A percentile compares a stretch with the other conserved stretches of the same genome.
Evolutionary conservation across 176 grass and related monocot species (phyloP).

Genomic region (Eragrostis nindensis): DNA sequence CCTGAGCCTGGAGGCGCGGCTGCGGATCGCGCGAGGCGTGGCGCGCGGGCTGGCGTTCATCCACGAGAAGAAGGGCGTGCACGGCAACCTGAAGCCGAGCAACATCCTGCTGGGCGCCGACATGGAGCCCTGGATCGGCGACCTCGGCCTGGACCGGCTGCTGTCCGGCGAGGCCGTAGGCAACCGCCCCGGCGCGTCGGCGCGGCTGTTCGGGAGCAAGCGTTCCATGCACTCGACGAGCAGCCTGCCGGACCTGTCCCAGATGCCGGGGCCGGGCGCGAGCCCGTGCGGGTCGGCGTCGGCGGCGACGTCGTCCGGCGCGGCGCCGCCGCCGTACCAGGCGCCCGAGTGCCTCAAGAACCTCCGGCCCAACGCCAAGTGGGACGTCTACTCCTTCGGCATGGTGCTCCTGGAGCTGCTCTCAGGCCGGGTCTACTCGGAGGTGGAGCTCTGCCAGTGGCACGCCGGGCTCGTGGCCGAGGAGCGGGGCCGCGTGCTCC

Average conservation of each 20-base stretch:
- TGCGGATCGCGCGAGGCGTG: constrained; percentile 79
- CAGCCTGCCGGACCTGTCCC: constrained; percentile 92
- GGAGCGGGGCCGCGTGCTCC: constrained; percentile 65
- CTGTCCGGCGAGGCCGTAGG: constrained; percentile 58
- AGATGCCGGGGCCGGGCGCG: constrained; percentile 51
- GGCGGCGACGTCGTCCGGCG: constrained; percentile 7
- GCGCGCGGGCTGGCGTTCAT: constrained; percentile 84
- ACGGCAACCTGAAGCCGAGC: constrained; percentile 89
- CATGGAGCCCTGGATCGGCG: constrained; percentile 73
- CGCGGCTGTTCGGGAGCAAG: constrained; percentile 88
- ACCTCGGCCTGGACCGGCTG: constrained; percentile 81
- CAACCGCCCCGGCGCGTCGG: constrained; percentile 67
- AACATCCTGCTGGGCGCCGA: constrained; percentile 81
- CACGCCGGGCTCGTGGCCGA: constrained; percentile 62
- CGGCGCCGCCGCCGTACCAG: constrained; percentile 57
- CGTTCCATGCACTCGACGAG: constrained; percentile 87
- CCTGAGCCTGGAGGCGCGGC: constrained; percentile 71
- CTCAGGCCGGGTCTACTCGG: constrained; percentile 84
- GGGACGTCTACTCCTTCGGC: constrained; percentile 98
- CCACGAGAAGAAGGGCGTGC: constrained; percentile 95
- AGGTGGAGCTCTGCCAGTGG: constrained; percentile 94
- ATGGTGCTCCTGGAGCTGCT: constrained; percentile 94
- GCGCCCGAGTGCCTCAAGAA: constrained; percentile 99
- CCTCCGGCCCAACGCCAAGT: constrained; percentile 87
- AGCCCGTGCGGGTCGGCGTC: constrained; percentile 56